Base-by-base conservation (phyloP, 2,329 filamentous ascomycete species). In the Sporothrix variecibatus region DNA sequence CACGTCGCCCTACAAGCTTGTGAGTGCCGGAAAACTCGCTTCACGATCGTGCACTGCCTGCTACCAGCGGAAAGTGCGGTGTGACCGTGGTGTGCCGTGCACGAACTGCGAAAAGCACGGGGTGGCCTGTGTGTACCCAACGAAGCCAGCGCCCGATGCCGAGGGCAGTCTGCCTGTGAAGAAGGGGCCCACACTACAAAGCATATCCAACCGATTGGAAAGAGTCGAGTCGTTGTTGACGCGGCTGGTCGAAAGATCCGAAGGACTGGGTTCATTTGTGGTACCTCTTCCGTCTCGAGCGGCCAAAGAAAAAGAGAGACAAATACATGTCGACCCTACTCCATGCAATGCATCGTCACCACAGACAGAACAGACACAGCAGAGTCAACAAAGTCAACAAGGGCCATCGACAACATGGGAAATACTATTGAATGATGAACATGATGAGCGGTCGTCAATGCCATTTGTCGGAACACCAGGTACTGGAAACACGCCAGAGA, bases 41-140 rank as follows among this genome's bases (percentile, higher is more conserved):
- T n/a, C 70, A 8, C 70, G 70, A 11, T 72, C 70, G 12, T 72
- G 70, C 38, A n/a, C 23, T n/a, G 70, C 34, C 38, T 72, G 70
- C 70, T 46, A 72, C 26, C 70, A 72, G 40, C 70, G 70, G 8
- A 72, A 72, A 26, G 40, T 72, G 15, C 56, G 56, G 15, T 72
- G 70, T 20, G 70, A 72, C 70, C 70, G 70, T 2, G 56, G 38
- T 4, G 56, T 72, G 38, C 70, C 70, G 12, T 72, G 70, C 56
- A 49, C 38, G 9, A 49, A 72, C 56, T 72, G 70, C 23, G 34
- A 38, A 7, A 62, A 34, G 8, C 70, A 62, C 11, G 70, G 23
- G n/a, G 9, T 62, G 15, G 12, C 15, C 40, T 72, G 70, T 43
- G 70, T 72, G 34, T 72, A 72, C 31, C 70, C 56, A 12, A 64